Evolutionary conservation across 164 flowering plant genomes (phyloP).

Genomic region (Nymphaea colorata): DNA sequence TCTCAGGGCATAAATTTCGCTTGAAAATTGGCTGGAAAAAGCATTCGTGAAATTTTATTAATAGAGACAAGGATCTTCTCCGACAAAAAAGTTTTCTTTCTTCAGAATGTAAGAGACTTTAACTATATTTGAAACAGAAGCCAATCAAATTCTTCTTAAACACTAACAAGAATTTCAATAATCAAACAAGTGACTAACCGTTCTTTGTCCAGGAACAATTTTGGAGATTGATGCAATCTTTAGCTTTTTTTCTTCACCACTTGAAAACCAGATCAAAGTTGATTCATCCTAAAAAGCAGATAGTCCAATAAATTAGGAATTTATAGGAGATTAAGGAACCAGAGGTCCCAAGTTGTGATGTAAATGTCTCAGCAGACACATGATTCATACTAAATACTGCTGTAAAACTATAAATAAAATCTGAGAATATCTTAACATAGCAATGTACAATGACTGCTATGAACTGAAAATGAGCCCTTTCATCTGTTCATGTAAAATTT

Average conservation of each 20-base stretch:
- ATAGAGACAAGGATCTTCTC: background rate
- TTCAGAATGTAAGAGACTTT: background rate
- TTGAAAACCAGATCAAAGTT: slow-evolving; percentile 85
- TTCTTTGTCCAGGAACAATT: slow-evolving; percentile 97
- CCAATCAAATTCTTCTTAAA: background rate
- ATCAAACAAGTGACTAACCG: slow-evolving; percentile 37
- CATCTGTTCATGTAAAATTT: too few species aligned
- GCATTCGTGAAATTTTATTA: background rate
- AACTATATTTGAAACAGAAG: background rate
- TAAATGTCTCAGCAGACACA: too few species aligned
- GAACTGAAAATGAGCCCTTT: too few species aligned
- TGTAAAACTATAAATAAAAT: too few species aligned
- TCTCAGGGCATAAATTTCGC: slow-evolving; percentile 77
- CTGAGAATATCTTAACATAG: too few species aligned
- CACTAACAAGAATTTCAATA: background rate
- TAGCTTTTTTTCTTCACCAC: slow-evolving; percentile 69
- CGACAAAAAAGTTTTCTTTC: background rate
- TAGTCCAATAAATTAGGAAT: background rate
- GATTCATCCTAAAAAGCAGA: slow-evolving; percentile 61
- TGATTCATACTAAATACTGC: too few species aligned
- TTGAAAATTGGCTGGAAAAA: slow-evolving; percentile 69
- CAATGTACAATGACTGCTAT: too few species aligned
- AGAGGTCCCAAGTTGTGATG: too few species aligned
- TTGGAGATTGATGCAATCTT: slow-evolving; percentile 79
- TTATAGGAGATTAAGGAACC: too few species aligned